Conservation (phyloP, 1,284 basidiomycete species). For the Ustilago trichophora region DNA sequence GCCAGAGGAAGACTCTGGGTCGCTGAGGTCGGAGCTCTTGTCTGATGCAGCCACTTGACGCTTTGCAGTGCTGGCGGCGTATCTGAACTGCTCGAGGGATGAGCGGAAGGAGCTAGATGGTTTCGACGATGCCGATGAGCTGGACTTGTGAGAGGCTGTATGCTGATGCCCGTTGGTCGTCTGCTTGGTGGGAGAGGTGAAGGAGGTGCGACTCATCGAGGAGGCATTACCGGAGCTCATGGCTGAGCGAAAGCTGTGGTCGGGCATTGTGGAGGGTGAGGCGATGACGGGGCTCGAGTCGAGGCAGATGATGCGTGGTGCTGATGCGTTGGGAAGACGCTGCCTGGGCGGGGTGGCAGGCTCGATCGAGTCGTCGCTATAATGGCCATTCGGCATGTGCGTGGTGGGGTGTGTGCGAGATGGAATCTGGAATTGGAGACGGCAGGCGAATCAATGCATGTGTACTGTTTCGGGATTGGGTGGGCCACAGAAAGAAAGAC, state of each 20-base stretch:
- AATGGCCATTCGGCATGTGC: conserved; percentile 26
- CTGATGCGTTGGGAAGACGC: conserved; percentile 1
- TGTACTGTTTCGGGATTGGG: too few relatives aligned
- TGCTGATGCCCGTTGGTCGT: conserved; percentile 2
- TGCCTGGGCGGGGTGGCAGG: conserved; percentile 33
- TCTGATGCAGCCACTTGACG: conserved; percentile 16
- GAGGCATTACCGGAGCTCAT: conserved; percentile 27
- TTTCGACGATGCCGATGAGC: background rate
- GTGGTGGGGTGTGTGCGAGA: background rate
- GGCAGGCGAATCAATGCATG: too few relatives aligned
- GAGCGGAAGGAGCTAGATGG: conserved; percentile 14
- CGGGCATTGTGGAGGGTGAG: conserved; percentile 19
- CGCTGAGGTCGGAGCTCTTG: conserved; percentile 38
- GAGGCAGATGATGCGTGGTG: conserved; percentile 30
- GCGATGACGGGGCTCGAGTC: conserved; percentile 33
- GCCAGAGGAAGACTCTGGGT: conserved; percentile 21
- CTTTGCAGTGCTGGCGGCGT: conserved; percentile 9
- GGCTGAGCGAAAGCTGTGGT: conserved; percentile 29
- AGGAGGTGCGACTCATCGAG: conserved; percentile 28
- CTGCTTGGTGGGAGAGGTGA: conserved; percentile 8
- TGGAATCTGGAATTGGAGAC: too few relatives aligned
- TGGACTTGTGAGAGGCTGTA: conserved; percentile 4
- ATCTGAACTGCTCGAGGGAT: conserved; percentile 40
- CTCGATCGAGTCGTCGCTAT: conserved; percentile 43
- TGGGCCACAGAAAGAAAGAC: too few relatives aligned